Conservation (phyloP, 1,139 yeast genomes). For the Pichia sp. region DNA sequence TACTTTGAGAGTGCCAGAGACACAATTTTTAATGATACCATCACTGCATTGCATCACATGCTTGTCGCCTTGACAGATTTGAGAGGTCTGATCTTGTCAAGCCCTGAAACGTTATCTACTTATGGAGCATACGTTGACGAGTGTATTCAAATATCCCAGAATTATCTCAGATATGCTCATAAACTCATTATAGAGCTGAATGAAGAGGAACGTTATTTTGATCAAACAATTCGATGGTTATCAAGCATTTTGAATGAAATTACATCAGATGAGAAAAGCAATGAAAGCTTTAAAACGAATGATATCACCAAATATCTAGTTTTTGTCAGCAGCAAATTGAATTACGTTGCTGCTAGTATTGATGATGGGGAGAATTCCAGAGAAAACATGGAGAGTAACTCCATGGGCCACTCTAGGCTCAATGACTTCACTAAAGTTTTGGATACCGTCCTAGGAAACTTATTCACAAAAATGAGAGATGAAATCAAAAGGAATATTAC, state of each 20-base stretch:
- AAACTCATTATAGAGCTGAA: constrained; percentile 40
- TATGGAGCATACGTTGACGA: constrained; percentile 24
- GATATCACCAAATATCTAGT: constrained; percentile 23
- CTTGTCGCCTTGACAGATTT: constrained; percentile 44
- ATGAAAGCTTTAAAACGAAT: constrained; percentile 17
- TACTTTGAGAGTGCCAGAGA: constrained; percentile 45
- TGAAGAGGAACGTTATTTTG: constrained; percentile 46
- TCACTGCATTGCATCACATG: constrained; percentile 54
- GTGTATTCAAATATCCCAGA: constrained; percentile 29
- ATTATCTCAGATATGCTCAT: constrained; percentile 33
- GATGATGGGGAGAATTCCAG: background rate
- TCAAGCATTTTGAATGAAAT: constrained; percentile 26
- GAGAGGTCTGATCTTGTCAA: constrained; percentile 35
- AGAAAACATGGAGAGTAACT: background rate
- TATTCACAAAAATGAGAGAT: constrained; percentile 17
- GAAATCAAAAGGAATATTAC: constrained; percentile 17
- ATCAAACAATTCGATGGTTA: constrained; percentile 45
- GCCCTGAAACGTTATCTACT: constrained; percentile 27
- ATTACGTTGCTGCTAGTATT: background rate
- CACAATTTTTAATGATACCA: constrained; percentile 40
- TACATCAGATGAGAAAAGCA: constrained; percentile 23
- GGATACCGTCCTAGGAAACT: constrained; percentile 10
- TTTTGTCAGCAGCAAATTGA: constrained; percentile 13
- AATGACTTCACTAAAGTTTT: constrained; percentile 13
- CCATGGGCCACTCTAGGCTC: constrained; percentile 6